A percentile compares a stretch with the other conserved stretches of the same genome.
These are phyloP conservation scores for Actinomucor elegans DNA, from an alignment of 371 early-diverging fungal genomes.

Conservation along the genomic window DNA sequence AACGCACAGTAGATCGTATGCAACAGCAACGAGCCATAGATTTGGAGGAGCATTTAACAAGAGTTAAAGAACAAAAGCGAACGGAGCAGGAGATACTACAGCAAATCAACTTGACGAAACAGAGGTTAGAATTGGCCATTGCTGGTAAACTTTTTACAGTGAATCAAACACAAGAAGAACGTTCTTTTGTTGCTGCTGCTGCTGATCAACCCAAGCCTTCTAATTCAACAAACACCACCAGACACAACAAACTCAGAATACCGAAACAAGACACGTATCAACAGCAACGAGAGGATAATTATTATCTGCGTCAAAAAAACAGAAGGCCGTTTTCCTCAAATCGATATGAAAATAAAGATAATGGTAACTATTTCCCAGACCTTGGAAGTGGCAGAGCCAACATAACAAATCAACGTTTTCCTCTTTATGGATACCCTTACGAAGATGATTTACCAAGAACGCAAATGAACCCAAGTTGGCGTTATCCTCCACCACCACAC, in stretches of 20 bases:
- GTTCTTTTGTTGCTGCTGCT: too few species aligned
- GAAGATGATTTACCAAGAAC: background rate
- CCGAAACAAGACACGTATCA: background rate
- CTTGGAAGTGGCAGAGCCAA: too few species aligned
- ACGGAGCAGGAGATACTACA: conserved; percentile 13
- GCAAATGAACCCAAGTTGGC: background rate
- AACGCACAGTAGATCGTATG: conserved; percentile 12
- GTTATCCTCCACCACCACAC: too few species aligned
- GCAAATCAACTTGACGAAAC: conserved; percentile 15
- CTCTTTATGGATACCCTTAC: background rate
- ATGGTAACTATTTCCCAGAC: too few species aligned
- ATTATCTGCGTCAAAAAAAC: background rate
- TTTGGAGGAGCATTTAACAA: conserved; percentile 7
- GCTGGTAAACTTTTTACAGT: conserved; percentile 1
- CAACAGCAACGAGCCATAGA: conserved; percentile 14
- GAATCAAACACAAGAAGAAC: background rate
- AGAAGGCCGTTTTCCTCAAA: background rate
- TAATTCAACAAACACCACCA: background rate
- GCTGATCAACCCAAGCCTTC: background rate
- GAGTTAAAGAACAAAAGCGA: conserved; percentile 16
- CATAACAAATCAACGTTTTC: too few species aligned
- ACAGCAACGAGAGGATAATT: background rate
- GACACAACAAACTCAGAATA: background rate
- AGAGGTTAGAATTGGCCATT: conserved; percentile 8
- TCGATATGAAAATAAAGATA: background rate